Base-by-base conservation (phyloP, 2,329 filamentous ascomycete species). In the Drechslerella dactyloides region DNA sequence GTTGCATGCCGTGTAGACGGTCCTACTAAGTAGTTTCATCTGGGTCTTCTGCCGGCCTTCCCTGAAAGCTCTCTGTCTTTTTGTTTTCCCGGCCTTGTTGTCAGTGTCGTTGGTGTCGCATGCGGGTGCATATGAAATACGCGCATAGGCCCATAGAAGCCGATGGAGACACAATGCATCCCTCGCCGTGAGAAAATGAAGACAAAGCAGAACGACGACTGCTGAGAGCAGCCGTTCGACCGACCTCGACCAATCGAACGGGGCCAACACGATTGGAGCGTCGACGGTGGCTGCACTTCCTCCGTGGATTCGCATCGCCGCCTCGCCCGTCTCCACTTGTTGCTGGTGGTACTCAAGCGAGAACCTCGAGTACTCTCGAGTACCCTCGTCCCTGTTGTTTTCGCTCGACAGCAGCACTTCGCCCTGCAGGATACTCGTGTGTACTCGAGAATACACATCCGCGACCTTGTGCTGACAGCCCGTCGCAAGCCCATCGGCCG, bases 221-320 rank as follows among this genome's bases (percentile, higher is more conserved):
- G 37, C 4, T 13, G 15, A 15, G 13, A 13, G 15, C 13, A 42
- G 4, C 37, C 5, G 2, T 42, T 42, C 37, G n/a, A 42, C 15
- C 13, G 37, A 13, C 13, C n/a, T 5, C 37, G 4, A 42, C 37
- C 37, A 42, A 42, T 42, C 37, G 37, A 42, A 42, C n/a, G 11
- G 37, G 11, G 37, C n/a, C 11, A 13, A 42, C 13, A 15, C 15
- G 37, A 42, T 42, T 42, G 37, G 37, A 42, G 37, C n/a, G 37
- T 42, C 37, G 37, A 42, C n/a, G 37, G 37, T 42, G 37, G 37
- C 37, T 42, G 37, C n/a, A n/a, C n/a, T n/a, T 42, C 15, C 37
- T 5, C 13, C 37, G n/a, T 42, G 5, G 37, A 17, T 33, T 42
- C 37, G 37, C 37, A 42, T 42, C n/a, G 37, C 37, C 37, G 37